phyloP scores from a whole-genome alignment of 2,329 filamentous ascomycete species.

The Diaporthe amygdali region DNA sequence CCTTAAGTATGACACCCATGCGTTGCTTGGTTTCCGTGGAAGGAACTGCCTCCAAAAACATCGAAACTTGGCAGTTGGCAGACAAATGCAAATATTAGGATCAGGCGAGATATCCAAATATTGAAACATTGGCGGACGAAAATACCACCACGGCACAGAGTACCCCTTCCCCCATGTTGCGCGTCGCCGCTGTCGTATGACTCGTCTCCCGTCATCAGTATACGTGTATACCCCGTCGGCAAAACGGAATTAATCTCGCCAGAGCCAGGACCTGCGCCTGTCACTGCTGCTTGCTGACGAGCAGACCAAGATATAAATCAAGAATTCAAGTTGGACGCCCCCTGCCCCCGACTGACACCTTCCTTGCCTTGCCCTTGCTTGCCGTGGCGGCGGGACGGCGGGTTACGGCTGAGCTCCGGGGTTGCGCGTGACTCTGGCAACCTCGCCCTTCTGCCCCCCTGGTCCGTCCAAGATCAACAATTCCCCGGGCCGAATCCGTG shows the following conservation, averaged over 20 bases:
- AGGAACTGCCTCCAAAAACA: not conserved
- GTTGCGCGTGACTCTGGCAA: not conserved
- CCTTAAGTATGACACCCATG: not conserved
- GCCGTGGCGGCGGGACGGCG: not conserved
- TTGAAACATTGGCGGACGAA: conserved; percentile 14
- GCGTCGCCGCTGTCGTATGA: not conserved
- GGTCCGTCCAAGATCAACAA: not conserved
- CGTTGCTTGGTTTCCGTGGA: not conserved
- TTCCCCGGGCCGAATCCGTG: not conserved
- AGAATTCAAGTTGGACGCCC: not conserved
- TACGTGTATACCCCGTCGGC: not conserved
- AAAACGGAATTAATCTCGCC: not conserved
- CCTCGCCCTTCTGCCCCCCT: not conserved
- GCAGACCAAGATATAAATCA: not conserved
- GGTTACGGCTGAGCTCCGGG: not conserved
- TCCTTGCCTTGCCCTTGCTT: not conserved
- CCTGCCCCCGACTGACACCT: too few species aligned
- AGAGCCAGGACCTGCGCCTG: not conserved
- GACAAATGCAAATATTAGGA: not conserved
- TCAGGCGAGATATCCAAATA: not conserved
- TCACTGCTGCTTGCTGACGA: not conserved
- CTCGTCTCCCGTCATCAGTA: not conserved
- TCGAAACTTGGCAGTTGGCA: not conserved
- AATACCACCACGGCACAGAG: not conserved
- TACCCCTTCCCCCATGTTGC: not conserved